Base-by-base conservation (phyloP, 2,329 filamentous ascomycete species). In the Ophiostoma himal-ulmi region DNA sequence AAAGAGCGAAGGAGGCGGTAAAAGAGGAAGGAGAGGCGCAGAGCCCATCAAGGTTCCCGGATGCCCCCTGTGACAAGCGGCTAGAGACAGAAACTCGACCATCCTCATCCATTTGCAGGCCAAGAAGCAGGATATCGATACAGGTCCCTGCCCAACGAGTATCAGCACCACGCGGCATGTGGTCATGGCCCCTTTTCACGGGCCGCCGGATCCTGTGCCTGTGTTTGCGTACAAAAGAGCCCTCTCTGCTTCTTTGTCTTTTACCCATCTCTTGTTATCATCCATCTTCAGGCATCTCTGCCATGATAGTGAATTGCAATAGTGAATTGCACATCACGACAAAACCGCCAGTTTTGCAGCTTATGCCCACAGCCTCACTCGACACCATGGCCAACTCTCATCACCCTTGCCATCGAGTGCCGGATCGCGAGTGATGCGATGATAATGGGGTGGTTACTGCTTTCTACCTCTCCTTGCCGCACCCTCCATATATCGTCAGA, bases 41-140 rank as follows among this genome's bases (percentile, higher is more conserved):
- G 57, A 34, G 26, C 22, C 44, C 26, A 62, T 62, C 57, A 62
- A 62, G 57, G 57, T 62, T 62, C 57, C 26, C 26, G 57, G 22
- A 34, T 26, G 57, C 26, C 44, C 20, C 44, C 44, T 17, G 44
- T 48, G 44, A 17, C 44, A 48, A 39, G 44, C 44, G 17, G 10
- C 14, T 44, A n/a, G 17, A 57, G 22, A 22, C n/a, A 57, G 52
- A 22, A 13, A 22, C 52, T 57, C 22, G 52, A 22, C 22, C 52
- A 57, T 57, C 39, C 39, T 44, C 52, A 57, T 57, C 52, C 17
- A n/a, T n/a, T 48, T 20, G 44, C 20, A 48, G 44, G 17, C 17
- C 17, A 48, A 20, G 44, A 48, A 48, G 44, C 44, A 48, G 44
- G 44, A 44, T 30, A 6, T 10, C 20, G 41, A 14, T 14, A 44